Evolutionary conservation across 148 eudicot genomes (phyloP).

Genomic region (Euryodendron excelsum): DNA sequence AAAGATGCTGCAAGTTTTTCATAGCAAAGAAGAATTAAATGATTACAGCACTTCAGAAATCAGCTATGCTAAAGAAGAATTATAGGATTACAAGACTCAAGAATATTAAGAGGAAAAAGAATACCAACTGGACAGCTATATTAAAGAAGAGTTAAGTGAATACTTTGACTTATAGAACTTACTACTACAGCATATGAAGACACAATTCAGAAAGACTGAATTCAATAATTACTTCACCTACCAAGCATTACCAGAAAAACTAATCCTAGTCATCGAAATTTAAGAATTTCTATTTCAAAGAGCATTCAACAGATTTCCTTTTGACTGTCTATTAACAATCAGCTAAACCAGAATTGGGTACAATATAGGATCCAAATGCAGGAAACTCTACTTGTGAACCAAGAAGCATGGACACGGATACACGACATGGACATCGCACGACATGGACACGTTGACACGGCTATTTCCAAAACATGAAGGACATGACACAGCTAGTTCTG

Average conservation of each 20-base stretch:
- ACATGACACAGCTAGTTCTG: too few species aligned
- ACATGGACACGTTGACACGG: too few species aligned
- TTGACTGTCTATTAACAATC: not conserved
- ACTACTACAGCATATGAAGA: not conserved
- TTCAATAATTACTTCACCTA: not conserved
- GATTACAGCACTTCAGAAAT: too few species aligned
- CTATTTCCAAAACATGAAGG: too few species aligned
- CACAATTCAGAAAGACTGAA: not conserved
- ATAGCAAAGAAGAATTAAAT: not conserved
- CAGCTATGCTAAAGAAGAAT: not conserved
- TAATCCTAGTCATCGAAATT: not conserved
- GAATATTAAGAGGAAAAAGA: not conserved
- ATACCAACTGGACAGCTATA: not conserved
- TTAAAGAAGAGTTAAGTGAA: not conserved
- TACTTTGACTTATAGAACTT: not conserved
- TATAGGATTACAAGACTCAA: too few species aligned
- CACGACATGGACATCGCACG: too few species aligned
- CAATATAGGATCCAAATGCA: not conserved
- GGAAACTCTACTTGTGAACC: not conserved
- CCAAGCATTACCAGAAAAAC: constrained; percentile 9
- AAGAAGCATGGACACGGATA: too few species aligned
- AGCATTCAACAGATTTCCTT: not conserved
- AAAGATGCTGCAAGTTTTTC: not conserved
- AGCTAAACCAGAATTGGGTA: not conserved
- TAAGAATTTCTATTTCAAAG: not conserved